Evolutionary conservation across 2,329 filamentous ascomycete species (phyloP).

Genomic region (Aureobasidium sp.): DNA sequence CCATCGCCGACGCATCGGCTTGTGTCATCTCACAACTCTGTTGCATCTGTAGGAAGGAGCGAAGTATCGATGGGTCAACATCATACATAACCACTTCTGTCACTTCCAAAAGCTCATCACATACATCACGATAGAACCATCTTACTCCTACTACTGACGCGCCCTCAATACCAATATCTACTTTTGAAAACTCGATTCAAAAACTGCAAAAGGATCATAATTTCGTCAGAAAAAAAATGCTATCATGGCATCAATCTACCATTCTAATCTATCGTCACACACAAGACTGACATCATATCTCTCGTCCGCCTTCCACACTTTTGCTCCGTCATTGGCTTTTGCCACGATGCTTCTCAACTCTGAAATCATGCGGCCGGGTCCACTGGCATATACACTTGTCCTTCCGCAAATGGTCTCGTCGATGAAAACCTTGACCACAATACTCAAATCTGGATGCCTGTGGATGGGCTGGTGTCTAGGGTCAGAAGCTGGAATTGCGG

Average conservation of each 20-base stretch:
- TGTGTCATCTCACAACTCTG: too few relatives aligned
- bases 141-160: too few relatives aligned
- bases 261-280: conserved; percentile 14
- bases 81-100: too few relatives aligned
- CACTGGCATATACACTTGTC: conserved; percentile 12
- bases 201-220: not conserved
- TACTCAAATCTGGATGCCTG: conserved; percentile 8
- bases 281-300: conserved; percentile 12
- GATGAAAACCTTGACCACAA: conserved; percentile 1
- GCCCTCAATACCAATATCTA: too few relatives aligned
- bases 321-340: conserved; percentile 1
- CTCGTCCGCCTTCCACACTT: conserved; percentile 12
- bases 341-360: conserved; percentile 12
- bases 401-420: conserved; percentile 6
- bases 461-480: not conserved
- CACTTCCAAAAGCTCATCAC: too few relatives aligned
- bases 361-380: conserved; percentile 13
- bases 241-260: not conserved
- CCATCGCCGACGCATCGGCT: too few relatives aligned
- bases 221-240: not conserved
- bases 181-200: too few relatives aligned
- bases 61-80: too few relatives aligned
- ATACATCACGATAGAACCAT: too few relatives aligned
- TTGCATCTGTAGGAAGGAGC: too few relatives aligned
- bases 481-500: not conserved